A percentile compares a stretch with the other conserved stretches of the same genome.
phyloP scores from a whole-genome alignment of 192 early-diverging fungal species.

The Coemansia sp. region DNA sequence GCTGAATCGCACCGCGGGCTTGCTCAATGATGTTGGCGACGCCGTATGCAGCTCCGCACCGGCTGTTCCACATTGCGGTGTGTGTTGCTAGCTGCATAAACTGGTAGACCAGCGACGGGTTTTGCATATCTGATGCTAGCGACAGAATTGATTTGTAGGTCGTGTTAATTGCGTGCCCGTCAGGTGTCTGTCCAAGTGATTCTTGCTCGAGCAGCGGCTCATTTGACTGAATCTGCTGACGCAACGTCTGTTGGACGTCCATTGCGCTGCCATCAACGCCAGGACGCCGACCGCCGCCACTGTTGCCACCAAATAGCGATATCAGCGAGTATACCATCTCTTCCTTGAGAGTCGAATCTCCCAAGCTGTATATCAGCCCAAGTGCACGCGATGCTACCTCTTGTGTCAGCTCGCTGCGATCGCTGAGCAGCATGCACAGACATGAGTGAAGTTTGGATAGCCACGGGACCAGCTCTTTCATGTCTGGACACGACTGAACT shows the following conservation, averaged over 20 bases:
- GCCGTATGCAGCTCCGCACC: conserved; percentile 85
- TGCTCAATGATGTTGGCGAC: conserved; percentile 77
- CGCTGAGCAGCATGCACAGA: conserved; percentile 72
- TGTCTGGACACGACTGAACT: conserved; percentile 29
- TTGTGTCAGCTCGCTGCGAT: conserved; percentile 68
- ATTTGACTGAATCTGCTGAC: conserved; percentile 28
- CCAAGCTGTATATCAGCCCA: conserved; percentile 40
- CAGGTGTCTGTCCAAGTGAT: conserved; percentile 32
- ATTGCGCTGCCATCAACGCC: conserved; percentile 4
- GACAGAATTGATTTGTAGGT: conserved; percentile 81
- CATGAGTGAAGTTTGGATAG: conserved; percentile 69
- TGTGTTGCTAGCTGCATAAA: conserved; percentile 93
- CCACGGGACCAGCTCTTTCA: conserved; percentile 41
- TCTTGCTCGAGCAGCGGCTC: conserved; percentile 41
- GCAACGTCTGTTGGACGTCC: conserved; percentile 17
- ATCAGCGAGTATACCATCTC: conserved; percentile 44
- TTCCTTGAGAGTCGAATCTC: conserved; percentile 26
- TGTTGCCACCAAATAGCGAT: conserved; percentile 29
- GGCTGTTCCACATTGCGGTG: conserved; percentile 87
- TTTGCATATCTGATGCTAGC: conserved; percentile 90
- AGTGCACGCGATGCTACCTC: conserved; percentile 41
- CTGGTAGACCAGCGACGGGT: conserved; percentile 90
- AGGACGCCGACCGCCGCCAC: not conserved
- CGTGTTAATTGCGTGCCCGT: conserved; percentile 43
- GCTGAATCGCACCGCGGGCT: conserved; percentile 78